A percentile compares a stretch with the other conserved stretches of the same genome.
Conservation (phyloP, 495 filamentous ascomycete genomes). For the Neurospora cerealis region DNA sequence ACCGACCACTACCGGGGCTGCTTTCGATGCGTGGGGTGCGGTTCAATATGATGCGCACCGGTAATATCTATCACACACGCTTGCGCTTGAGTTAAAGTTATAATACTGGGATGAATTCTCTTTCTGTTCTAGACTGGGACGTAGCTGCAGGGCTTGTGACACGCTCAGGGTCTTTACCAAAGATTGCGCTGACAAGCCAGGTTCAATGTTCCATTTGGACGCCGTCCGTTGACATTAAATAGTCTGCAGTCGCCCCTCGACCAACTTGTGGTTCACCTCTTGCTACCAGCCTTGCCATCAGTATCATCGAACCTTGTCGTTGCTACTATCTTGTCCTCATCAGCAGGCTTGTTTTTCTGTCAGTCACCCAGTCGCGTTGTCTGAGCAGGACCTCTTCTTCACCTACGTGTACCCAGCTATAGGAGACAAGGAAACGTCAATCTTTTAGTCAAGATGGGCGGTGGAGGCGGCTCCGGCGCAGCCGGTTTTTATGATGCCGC, state of each 20-base stretch:
- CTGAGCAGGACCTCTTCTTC: neutral
- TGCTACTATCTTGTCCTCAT: neutral
- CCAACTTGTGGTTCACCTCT: neutral
- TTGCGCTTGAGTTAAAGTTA: neutral
- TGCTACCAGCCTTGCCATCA: neutral
- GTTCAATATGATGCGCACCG: slow-evolving; percentile 8
- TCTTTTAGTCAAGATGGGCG: slow-evolving; percentile 18
- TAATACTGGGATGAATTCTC: neutral
- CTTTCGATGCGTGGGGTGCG: neutral
- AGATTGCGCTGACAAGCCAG: neutral
- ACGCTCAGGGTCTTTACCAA: neutral
- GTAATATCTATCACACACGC: neutral
- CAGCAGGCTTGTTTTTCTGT: neutral
- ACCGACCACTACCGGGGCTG: slow-evolving; percentile 8
- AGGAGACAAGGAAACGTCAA: neutral
- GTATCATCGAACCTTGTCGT: neutral
- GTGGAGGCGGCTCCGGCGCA: slow-evolving; percentile 24
- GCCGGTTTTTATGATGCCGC: slow-evolving; percentile 50
- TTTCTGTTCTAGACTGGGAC: neutral
- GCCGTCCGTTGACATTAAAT: neutral
- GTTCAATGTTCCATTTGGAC: neutral
- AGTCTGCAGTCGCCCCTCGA: neutral
- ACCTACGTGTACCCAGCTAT: neutral
- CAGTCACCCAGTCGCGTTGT: neutral
- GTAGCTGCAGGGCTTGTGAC: neutral